These are phyloP conservation scores for Beauveria australis DNA, from an alignment of 2,329 filamentous ascomycete genomes.

Conservation along the genomic window DNA sequence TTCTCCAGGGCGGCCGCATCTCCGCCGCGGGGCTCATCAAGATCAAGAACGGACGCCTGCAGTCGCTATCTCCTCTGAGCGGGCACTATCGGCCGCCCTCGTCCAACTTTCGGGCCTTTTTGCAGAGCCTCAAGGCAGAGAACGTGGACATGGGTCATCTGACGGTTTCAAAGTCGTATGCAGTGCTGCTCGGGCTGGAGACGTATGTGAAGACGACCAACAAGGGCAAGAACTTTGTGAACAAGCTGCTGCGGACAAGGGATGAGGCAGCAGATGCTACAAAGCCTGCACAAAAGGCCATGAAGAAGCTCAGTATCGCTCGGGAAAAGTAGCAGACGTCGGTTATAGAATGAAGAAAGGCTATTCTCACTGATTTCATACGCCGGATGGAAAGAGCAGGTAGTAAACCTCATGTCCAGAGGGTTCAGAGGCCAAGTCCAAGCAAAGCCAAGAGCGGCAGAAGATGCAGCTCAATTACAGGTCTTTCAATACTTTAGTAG, in stretches of 20 bases:
- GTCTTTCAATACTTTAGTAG: too few species aligned
- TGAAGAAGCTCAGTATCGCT: constrained; percentile 22
- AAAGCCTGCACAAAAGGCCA: constrained; percentile 47
- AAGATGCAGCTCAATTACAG: too few species aligned
- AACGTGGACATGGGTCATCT: constrained; percentile 74
- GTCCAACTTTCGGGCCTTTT: constrained; percentile 74
- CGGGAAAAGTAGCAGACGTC: background rate
- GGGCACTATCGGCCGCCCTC: constrained; percentile 83
- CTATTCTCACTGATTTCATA: too few species aligned
- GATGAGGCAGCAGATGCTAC: constrained; percentile 43
- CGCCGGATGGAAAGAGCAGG: background rate
- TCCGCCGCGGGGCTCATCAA: constrained; percentile 78
- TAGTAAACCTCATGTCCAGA: background rate
- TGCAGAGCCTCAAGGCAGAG: constrained; percentile 60
- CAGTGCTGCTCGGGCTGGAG: constrained; percentile 74
- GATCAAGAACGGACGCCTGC: constrained; percentile 72
- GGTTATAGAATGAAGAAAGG: background rate
- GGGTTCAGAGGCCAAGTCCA: too few species aligned
- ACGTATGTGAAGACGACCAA: constrained; percentile 63
- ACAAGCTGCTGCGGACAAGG: constrained; percentile 43
- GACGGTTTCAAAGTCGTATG: constrained; percentile 73
- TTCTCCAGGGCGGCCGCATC: constrained; percentile 75
- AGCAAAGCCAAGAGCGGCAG: too few species aligned
- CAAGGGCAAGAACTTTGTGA: constrained; percentile 49
- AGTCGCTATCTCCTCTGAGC: constrained; percentile 60